A percentile compares a stretch with the other conserved stretches of the same genome.
Evolutionary conservation across 306 rosid genomes (phyloP).

Genomic region (Luffa acutangula): DNA sequence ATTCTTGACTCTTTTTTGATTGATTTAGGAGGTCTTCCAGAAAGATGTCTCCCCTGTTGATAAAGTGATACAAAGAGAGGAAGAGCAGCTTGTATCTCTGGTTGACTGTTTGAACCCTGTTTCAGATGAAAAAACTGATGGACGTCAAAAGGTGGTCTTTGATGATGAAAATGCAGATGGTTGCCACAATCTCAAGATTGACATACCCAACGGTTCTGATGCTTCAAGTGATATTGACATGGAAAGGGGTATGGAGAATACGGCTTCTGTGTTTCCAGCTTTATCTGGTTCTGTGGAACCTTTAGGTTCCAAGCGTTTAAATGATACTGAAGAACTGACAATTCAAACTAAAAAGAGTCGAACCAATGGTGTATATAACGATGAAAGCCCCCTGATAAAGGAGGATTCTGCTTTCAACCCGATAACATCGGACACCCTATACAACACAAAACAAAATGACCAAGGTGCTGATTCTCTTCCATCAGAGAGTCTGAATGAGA

Average conservation of each 20-base stretch:
- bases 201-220: slow-evolving; percentile 28
- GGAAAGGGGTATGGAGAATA: slow-evolving; percentile 20
- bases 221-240: slow-evolving; percentile 24
- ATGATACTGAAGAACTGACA: slow-evolving; percentile 32
- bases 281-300: slow-evolving; percentile 27
- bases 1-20: slow-evolving; percentile 10
- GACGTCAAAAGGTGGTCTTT: slow-evolving; percentile 16
- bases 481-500: slow-evolving; percentile 27
- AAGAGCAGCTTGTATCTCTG: slow-evolving; percentile 18
- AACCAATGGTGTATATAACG: slow-evolving; percentile 20
- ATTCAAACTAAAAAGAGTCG: slow-evolving; percentile 45
- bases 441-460: slow-evolving; percentile 20
- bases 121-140: slow-evolving; percentile 26
- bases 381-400: slow-evolving; percentile 23
- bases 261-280: slow-evolving; percentile 19
- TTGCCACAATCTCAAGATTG: slow-evolving; percentile 18
- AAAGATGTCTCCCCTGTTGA: slow-evolving; percentile 25
- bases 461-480: slow-evolving; percentile 26
- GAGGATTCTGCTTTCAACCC: slow-evolving; percentile 23
- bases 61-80: slow-evolving; percentile 20
- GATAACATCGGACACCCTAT: slow-evolving; percentile 21
- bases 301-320: slow-evolving; percentile 55
- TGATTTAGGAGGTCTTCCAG: slow-evolving; percentile 30
- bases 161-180: slow-evolving; percentile 22
- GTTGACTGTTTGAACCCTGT: slow-evolving; percentile 25